Conservation (phyloP, 2,329 filamentous ascomycete species). For the Ascochyta rabiei region DNA sequence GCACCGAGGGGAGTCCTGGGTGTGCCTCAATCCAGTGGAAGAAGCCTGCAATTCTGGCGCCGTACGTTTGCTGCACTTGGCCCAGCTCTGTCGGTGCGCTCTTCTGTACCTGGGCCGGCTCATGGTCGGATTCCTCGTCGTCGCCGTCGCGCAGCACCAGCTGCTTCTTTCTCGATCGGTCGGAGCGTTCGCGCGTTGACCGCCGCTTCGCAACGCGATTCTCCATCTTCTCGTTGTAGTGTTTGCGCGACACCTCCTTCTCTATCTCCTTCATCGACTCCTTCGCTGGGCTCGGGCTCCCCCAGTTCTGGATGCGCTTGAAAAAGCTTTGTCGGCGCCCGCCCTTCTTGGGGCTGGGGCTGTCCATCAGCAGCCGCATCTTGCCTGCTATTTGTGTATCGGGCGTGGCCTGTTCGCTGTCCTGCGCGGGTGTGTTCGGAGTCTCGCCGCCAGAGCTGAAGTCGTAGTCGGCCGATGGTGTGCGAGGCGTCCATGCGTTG, state of each 20-base stretch:
- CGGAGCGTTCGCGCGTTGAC: slow-evolving; percentile 12
- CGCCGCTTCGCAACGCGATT: slow-evolving; percentile 47
- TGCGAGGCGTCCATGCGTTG: slow-evolving; percentile 45
- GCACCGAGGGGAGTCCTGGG: slow-evolving; percentile 67
- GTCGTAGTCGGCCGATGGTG: slow-evolving; percentile 46
- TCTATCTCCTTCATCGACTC: slow-evolving; percentile 40
- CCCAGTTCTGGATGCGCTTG: slow-evolving; percentile 27
- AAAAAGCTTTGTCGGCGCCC: slow-evolving; percentile 40
- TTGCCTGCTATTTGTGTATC: slow-evolving; percentile 43
- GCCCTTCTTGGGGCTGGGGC: slow-evolving; percentile 43
- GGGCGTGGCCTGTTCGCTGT: slow-evolving; percentile 52
- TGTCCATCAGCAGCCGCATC: slow-evolving; percentile 37
- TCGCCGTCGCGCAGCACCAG: slow-evolving; percentile 24
- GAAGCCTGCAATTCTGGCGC: slow-evolving; percentile 53
- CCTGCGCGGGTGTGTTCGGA: slow-evolving; percentile 53
- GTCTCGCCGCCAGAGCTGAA: slow-evolving; percentile 58
- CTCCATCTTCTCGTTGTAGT: slow-evolving; percentile 48
- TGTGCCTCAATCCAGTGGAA: slow-evolving; percentile 69
- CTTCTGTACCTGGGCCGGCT: slow-evolving; percentile 9
- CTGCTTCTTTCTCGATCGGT: slow-evolving; percentile 34
- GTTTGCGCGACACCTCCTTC: slow-evolving; percentile 40
- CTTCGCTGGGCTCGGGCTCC: slow-evolving; percentile 49
- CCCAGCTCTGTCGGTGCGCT: slow-evolving; percentile 1
- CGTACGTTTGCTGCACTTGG: slow-evolving; percentile 29
- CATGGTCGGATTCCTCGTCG: slow-evolving; percentile 35